Evolutionary conservation across 441 rosid genomes (phyloP).

Genomic region (Bocquillonia castaneifolia): DNA sequence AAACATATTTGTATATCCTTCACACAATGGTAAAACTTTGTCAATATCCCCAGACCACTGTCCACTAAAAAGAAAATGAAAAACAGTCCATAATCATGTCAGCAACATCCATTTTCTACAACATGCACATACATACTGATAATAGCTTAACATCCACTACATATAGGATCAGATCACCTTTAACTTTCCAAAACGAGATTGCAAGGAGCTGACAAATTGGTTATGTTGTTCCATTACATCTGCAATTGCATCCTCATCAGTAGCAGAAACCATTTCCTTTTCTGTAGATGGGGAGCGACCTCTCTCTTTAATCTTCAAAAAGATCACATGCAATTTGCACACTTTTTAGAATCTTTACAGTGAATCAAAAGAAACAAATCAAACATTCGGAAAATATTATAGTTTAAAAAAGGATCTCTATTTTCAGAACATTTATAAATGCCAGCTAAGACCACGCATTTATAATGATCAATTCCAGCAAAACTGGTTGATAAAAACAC

Average conservation of each 20-base stretch:
- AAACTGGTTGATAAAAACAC: not conserved
- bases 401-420: not conserved
- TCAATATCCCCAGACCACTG: not conserved
- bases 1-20: too few relatives aligned
- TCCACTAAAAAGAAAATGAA: not conserved
- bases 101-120: not conserved
- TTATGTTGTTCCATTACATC: slow-evolving; percentile 75
- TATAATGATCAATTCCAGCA: not conserved
- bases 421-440: not conserved
- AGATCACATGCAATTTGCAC: slow-evolving; percentile 5
- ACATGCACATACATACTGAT: not conserved
- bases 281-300: slow-evolving; percentile 46
- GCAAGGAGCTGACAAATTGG: slow-evolving; percentile 83
- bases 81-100: not conserved
- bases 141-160: not conserved
- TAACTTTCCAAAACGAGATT: slow-evolving; percentile 82
- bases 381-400: not conserved
- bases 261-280: slow-evolving; percentile 48
- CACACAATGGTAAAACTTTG: not conserved
- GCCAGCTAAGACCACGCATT: not conserved
- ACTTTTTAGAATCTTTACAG: slow-evolving; percentile 18
- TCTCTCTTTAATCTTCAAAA: slow-evolving; percentile 52
- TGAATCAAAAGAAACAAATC: not conserved
- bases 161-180: slow-evolving; percentile 57
- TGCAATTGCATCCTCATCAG: slow-evolving; percentile 66